phyloP scores from a whole-genome alignment of 768 basidiomycete genomes.

The Termitomyces sp. region DNA sequence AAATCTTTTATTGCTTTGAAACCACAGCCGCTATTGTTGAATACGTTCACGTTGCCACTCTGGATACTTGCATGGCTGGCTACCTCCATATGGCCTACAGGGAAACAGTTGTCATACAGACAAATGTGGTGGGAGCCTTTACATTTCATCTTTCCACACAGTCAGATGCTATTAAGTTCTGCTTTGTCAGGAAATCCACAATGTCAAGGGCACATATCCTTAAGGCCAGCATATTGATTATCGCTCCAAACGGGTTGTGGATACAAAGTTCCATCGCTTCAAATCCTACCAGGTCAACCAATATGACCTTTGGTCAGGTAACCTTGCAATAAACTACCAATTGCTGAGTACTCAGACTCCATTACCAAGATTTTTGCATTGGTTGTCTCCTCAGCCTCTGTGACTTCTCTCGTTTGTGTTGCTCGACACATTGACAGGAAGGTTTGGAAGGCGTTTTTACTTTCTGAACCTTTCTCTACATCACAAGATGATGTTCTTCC shows the following conservation, averaged over 20 bases:
- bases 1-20: neutral
- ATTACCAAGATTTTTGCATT: neutral
- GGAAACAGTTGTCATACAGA: neutral
- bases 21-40: neutral
- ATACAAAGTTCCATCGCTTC: constrained; percentile 3
- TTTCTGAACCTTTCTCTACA: neutral
- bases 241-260: constrained; percentile 6
- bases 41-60: neutral
- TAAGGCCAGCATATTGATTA: constrained; percentile 2
- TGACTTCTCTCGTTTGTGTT: neutral
- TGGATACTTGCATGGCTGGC: constrained; percentile 8
- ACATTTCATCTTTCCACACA: neutral
- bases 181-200: neutral
- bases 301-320: constrained; percentile 10
- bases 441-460: neutral
- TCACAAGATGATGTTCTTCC: neutral
- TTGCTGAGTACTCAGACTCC: neutral
- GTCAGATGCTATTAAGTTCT: neutral
- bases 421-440: neutral
- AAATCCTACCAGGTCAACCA: constrained; percentile 1
- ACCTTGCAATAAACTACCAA: neutral
- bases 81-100: constrained; percentile 4
- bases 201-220: constrained; percentile 5
- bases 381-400: neutral
- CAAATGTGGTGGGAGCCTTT: neutral